Percentiles rank a stretch among this genome's conserved stretches.
Evolutionary conservation across 2,329 filamentous ascomycete genomes (phyloP).

Genomic region (Nemania diffusa): DNA sequence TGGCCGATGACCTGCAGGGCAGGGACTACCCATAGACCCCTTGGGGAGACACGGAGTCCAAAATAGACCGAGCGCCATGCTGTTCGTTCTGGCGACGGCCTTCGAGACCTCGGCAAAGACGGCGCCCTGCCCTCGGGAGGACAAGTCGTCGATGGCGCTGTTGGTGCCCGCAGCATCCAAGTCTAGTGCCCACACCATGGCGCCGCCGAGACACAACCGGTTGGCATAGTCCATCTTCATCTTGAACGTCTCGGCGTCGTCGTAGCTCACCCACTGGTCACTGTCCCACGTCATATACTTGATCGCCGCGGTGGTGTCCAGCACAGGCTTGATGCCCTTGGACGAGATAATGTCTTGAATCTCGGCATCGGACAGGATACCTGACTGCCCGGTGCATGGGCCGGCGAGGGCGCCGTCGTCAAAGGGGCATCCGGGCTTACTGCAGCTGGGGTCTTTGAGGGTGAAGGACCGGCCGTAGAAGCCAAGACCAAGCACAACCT

Average conservation of each 20-base stretch:
- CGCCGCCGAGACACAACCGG: background rate
- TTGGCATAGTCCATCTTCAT: background rate
- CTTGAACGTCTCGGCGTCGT: background rate
- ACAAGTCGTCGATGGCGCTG: too few relatives aligned
- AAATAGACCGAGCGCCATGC: too few relatives aligned
- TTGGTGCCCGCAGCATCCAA: background rate
- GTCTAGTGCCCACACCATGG: background rate
- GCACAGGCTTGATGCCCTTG: background rate
- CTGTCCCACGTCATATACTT: conserved; percentile 7
- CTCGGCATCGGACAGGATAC: background rate
- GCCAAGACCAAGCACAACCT: conserved; percentile 6
- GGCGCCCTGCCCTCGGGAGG: too few relatives aligned
- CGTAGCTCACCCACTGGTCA: conserved; percentile 18
- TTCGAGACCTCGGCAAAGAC: too few relatives aligned
- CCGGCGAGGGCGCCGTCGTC: background rate
- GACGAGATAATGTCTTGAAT: background rate
- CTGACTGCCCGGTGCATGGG: background rate
- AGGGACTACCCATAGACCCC: too few relatives aligned
- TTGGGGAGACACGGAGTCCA: too few relatives aligned
- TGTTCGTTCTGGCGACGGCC: too few relatives aligned
- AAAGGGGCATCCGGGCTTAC: background rate
- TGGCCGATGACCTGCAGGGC: too few relatives aligned
- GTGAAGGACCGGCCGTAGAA: conserved; percentile 21
- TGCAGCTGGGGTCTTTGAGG: background rate
- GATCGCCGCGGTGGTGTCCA: background rate